Conservation (phyloP, 805 yeast species). For the Lipomyces yamadae region DNA sequence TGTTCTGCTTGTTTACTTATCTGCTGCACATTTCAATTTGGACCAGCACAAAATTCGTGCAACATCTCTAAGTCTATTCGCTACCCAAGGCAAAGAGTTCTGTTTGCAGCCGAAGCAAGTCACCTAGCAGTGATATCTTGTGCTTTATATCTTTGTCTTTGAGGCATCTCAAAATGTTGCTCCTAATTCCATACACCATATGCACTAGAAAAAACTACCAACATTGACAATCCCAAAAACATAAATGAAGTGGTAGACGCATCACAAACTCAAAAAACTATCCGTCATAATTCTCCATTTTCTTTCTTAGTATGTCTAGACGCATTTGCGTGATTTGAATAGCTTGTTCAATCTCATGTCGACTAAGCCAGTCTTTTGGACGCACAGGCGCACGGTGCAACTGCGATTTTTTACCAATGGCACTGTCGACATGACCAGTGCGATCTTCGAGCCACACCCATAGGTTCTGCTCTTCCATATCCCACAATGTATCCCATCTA, state of each 20-base stretch:
- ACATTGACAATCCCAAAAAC: slow-evolving; percentile 4
- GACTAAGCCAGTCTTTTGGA: slow-evolving; percentile 29
- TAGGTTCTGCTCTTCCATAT: slow-evolving; percentile 58
- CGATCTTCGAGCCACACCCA: slow-evolving; percentile 76
- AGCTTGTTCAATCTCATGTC: slow-evolving; percentile 56
- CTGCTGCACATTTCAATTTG: too few relatives aligned
- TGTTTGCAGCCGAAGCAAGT: too few relatives aligned
- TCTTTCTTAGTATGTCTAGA: slow-evolving; percentile 41
- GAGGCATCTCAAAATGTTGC: too few relatives aligned
- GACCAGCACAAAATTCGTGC: too few relatives aligned
- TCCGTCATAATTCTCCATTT: slow-evolving; percentile 17
- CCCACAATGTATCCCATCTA: slow-evolving; percentile 26
- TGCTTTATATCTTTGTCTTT: too few relatives aligned
- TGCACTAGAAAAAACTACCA: neutral
- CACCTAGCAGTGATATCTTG: too few relatives aligned
- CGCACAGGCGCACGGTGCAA: neutral
- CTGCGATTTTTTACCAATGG: slow-evolving; percentile 33
- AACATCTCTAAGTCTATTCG: too few relatives aligned
- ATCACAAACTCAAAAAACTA: neutral
- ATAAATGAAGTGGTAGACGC: neutral
- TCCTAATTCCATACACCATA: neutral
- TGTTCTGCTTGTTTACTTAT: too few relatives aligned
- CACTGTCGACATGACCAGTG: slow-evolving; percentile 42
- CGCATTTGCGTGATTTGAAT: slow-evolving; percentile 53
- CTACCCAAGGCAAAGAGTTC: too few relatives aligned